Base-by-base conservation (phyloP, 2,329 filamentous ascomycete species). In the Aspergillus sp. region DNA sequence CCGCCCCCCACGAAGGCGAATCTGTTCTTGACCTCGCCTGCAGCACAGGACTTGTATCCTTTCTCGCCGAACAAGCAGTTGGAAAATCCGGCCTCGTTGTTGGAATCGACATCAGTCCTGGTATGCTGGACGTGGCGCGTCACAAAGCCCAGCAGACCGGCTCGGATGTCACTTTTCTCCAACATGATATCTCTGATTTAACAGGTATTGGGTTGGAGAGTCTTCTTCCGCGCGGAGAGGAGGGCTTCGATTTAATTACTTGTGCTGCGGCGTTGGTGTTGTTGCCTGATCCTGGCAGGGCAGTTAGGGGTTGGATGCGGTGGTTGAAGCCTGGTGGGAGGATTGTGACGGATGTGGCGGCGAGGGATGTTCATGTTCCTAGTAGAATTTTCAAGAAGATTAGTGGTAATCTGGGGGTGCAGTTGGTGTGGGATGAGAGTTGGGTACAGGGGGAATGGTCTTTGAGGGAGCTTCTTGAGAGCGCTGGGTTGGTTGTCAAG, bases 241-340 rank as follows among this genome's bases (percentile, higher is more conserved):
- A 49, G 10, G 51, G 52, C 30, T 59, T 59, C 32, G 57, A 59
- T 25, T 2, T 59, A 8, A 55, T 59, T 19, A 59, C 57, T 10
- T 56, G 52, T 50, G 57, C 57, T n/a, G 51, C 57, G 32, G 57
- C 52, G 13, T 32, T 56, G 42, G 57, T 59, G 15, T 32, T 59
- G 17, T n/a, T 59, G n/a, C 51, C 51, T 5, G 32, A 55, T 30
- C 57, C 57, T 1, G 30, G 8, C 1, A 8, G 13, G 7, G 57
- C 57, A 1, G 36, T 59, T 17, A 38, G 7, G 57, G 13, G 41
- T 19, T 59, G 57, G 57, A n/a, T 42, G 19, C 21, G n/a, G 30
- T 44, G 54, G 41, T 17, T 59, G 51, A 59, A 50, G 19, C 32
- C 51, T 2, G 57, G 57, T 21, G 57, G 57, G 10, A 25, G 42